A percentile compares a stretch with the other conserved stretches of the same genome.
phyloP scores from a whole-genome alignment of 805 yeast species.

The Metschnikowia corniflorae region DNA sequence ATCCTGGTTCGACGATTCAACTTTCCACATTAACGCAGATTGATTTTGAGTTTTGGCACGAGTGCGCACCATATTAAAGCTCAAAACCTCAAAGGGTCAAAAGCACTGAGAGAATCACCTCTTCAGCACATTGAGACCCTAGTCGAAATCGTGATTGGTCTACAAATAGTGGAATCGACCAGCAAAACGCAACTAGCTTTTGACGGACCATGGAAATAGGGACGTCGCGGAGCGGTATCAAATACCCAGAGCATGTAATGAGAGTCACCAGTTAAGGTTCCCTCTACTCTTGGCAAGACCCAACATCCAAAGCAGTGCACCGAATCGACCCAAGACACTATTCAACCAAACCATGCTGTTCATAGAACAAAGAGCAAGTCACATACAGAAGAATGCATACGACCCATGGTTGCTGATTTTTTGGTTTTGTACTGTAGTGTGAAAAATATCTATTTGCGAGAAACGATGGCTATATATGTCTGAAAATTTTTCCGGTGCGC shows the following conservation, averaged over 20 bases:
- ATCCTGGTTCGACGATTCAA: slow-evolving; percentile 5
- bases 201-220: not conserved
- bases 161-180: slow-evolving; percentile 50
- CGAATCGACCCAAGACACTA: slow-evolving; percentile 24
- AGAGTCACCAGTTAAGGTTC: slow-evolving; percentile 15
- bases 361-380: slow-evolving; percentile 17
- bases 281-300: slow-evolving; percentile 30
- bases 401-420: slow-evolving; percentile 86
- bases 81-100: too few relatives aligned
- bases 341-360: slow-evolving; percentile 21
- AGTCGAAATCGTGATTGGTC: slow-evolving; percentile 11
- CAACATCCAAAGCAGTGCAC: slow-evolving; percentile 21
- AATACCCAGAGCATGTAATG: slow-evolving; percentile 21
- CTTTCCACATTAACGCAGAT: too few relatives aligned
- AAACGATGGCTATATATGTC: slow-evolving; percentile 11
- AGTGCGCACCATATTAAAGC: too few relatives aligned
- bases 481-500: slow-evolving; percentile 21
- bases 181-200: slow-evolving; percentile 27
- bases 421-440: slow-evolving; percentile 18
- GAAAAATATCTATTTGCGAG: not conserved
- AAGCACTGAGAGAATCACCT: slow-evolving; percentile 11
- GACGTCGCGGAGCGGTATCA: slow-evolving; percentile 18
- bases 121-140: not conserved
- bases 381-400: slow-evolving; percentile 98
- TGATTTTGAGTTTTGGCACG: too few relatives aligned